Evolutionary conservation across 768 basidiomycete genomes (phyloP).

Genomic region (Tricholoma sp.): DNA sequence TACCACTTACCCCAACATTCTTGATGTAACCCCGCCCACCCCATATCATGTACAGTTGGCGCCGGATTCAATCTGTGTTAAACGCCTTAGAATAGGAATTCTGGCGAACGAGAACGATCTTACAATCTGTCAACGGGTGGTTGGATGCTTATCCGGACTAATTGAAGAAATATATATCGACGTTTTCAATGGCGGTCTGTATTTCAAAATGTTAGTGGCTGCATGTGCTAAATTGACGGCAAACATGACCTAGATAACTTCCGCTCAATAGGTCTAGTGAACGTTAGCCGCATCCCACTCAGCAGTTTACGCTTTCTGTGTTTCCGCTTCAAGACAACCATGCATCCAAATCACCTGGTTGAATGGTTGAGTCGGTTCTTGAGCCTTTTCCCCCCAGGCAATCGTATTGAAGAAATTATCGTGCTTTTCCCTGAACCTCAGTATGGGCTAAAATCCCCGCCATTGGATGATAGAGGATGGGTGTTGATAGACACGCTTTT

Average conservation of each 20-base stretch:
- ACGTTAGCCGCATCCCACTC: not conserved
- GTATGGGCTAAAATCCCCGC: no score
- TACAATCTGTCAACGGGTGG: not conserved
- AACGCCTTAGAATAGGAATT: not conserved
- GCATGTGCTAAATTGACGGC: not conserved
- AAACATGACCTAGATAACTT: no score
- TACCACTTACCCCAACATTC: no score
- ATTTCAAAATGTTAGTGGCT: not conserved
- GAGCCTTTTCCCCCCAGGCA: no score
- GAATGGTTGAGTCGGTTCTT: no score
- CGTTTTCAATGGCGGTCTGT: not conserved
- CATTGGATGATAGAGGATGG: no score
- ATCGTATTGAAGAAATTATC: no score
- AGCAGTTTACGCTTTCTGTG: not conserved
- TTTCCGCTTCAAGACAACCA: not conserved
- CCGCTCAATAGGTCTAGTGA: no score
- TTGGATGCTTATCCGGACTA: not conserved
- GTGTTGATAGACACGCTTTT: no score
- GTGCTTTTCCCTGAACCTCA: no score
- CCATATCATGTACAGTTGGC: not conserved
- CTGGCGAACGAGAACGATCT: not conserved
- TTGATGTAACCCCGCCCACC: not conserved
- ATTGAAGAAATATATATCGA: not conserved
- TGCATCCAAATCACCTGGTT: no score
- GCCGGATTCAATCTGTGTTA: not conserved